Evolutionary conservation across 2,329 filamentous ascomycete genomes (phyloP), one percentile per base, ranked within the genome.

Genomic region (Monilinia vaccinii-corymbosi): DNA sequence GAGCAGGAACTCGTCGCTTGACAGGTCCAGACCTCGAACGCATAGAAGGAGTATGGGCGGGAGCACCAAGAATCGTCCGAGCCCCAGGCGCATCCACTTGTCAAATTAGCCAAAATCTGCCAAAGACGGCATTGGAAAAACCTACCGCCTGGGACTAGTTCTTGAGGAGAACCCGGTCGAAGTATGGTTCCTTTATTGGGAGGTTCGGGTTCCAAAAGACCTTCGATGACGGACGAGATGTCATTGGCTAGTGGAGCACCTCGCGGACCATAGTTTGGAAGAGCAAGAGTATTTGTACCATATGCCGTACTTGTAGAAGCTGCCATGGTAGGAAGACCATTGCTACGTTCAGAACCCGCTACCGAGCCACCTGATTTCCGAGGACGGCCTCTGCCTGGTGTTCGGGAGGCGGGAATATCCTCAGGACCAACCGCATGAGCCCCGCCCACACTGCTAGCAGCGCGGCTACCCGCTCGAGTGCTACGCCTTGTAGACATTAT

Each of bases 401-500:
- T 53, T 38, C 57, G 57, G 16, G 28, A 13, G 21, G 55, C 47
- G 36, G 67, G 65, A 23, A 64, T 63, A 50, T 66, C 66, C 13
- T 60, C 40, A 14, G 62, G 60, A 38, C 62, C 60, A 4, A 63
- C 44, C 2, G 64, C 61, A 10, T 64, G 62, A 8, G 68, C 64
- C 13, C 48, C 36, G 52, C 61, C 21, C 60, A 66, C 44, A 62
- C 60, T 66, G 31, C 61, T 65, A 46, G 65, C 61, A 56, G 62
- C 61, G 50, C 62, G 65, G 51, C 66, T 69, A 5, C 66, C 49
- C 45, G 64, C 63, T 42, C 69, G 66, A 16, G 64, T 68, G 9
- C 59, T 63, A 34, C 66, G 61, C 55, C 64, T 60, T 42, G 69
- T 67, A 44, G 68, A 68, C 69, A 70, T 71, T 34, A 18, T 62